Percentiles rank a stretch among this genome's conserved stretches.
phyloP scores from a whole-genome alignment of 805 yeast species.

The Candida dajiaensis region DNA sequence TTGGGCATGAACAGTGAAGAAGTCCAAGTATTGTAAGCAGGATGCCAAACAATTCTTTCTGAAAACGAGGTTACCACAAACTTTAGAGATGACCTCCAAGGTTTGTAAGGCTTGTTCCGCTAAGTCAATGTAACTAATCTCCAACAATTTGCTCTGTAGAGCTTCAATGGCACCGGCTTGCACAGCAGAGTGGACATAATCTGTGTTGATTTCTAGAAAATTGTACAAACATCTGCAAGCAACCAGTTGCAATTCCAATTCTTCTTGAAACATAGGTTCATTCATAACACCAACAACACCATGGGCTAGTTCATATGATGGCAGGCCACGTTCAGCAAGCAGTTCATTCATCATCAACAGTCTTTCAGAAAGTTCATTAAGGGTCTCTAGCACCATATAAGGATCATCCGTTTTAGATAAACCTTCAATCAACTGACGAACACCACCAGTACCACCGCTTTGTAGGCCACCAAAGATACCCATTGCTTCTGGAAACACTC shows the following conservation, averaged over 20 bases:
- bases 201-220: slow-evolving; percentile 67
- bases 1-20: slow-evolving; percentile 85
- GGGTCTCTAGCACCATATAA: slow-evolving; percentile 53
- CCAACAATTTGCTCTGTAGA: slow-evolving; percentile 58
- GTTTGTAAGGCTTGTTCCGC: slow-evolving; percentile 89
- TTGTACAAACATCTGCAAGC: slow-evolving; percentile 83
- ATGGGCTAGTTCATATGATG: slow-evolving; percentile 49
- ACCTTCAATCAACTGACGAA: slow-evolving; percentile 19
- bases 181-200: slow-evolving; percentile 57
- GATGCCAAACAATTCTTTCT: slow-evolving; percentile 56
- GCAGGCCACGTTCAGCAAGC: slow-evolving; percentile 57
- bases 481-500: slow-evolving; percentile 34
- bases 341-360: slow-evolving; percentile 64
- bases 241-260: slow-evolving; percentile 74
- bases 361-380: slow-evolving; percentile 59
- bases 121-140: slow-evolving; percentile 78
- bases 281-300: slow-evolving; percentile 52
- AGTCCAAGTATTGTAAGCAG: slow-evolving; percentile 72
- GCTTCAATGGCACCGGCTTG: slow-evolving; percentile 60
- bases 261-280: slow-evolving; percentile 51
- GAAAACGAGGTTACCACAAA: slow-evolving; percentile 45
- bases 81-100: slow-evolving; percentile 56
- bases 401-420: slow-evolving; percentile 40
- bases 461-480: slow-evolving; percentile 25
- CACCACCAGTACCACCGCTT: slow-evolving; percentile 14